A percentile compares a stretch with the other conserved stretches of the same genome.
These are phyloP conservation scores for Cicer chorassanicum DNA, from an alignment of 306 rosid genomes.

Conservation along the genomic window DNA sequence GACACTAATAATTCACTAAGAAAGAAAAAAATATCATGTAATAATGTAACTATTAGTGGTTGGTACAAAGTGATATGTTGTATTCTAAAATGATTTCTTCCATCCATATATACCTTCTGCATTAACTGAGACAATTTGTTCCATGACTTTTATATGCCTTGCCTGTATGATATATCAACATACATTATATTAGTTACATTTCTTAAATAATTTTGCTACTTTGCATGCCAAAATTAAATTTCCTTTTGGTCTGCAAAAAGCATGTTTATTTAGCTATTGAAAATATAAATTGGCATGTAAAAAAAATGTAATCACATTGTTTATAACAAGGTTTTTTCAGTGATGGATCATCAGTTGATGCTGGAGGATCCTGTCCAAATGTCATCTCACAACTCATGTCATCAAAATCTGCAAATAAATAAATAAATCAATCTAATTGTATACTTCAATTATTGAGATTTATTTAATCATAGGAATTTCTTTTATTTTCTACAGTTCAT, in stretches of 20 bases:
- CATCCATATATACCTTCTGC: conserved; percentile 39
- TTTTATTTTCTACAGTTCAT: not conserved
- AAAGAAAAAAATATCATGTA: not conserved
- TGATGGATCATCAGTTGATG: conserved; percentile 75
- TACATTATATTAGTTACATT: conserved; percentile 14
- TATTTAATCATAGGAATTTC: conserved; percentile 29
- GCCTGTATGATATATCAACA: conserved; percentile 65
- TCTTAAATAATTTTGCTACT: not conserved
- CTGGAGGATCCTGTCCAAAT: conserved; percentile 88
- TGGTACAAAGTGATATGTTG: conserved; percentile 22
- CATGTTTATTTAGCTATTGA: not conserved
- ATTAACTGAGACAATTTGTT: conserved; percentile 57
- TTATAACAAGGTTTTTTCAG: conserved; percentile 90
- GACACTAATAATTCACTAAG: no score
- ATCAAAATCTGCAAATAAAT: conserved; percentile 79
- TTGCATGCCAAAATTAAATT: not conserved
- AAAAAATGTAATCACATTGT: conserved; percentile 62
- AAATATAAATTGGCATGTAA: conserved; percentile 12
- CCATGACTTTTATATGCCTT: conserved; percentile 66
- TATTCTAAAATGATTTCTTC: conserved; percentile 26
- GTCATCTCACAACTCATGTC: conserved; percentile 98
- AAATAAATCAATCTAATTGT: conserved; percentile 31
- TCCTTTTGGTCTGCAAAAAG: no score
- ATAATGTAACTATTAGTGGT: conserved; percentile 21
- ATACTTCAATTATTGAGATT: conserved; percentile 31